phyloP scores from a whole-genome alignment of 1,284 basidiomycete species.

The Austroboletus sp. region DNA sequence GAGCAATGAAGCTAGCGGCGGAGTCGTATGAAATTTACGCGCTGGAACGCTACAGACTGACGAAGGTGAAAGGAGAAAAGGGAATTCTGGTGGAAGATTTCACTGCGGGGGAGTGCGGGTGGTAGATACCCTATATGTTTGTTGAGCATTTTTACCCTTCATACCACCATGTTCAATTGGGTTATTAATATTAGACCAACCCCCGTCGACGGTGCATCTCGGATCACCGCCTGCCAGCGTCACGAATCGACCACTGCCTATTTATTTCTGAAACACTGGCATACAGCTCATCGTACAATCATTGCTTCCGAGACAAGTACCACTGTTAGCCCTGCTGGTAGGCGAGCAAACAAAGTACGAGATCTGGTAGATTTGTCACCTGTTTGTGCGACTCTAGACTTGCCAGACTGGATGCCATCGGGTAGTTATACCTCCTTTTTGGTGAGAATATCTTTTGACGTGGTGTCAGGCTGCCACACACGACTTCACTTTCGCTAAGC shows the following conservation, averaged over 20 bases:
- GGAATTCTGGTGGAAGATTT: constrained; percentile 55
- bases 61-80: constrained; percentile 55
- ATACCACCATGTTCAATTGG: not conserved
- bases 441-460: too few relatives aligned
- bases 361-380: too few relatives aligned
- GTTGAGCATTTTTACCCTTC: not conserved
- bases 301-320: too few relatives aligned
- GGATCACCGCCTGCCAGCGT: not conserved
- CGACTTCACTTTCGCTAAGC: too few relatives aligned
- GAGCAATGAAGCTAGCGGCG: constrained; percentile 75
- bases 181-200: too few relatives aligned
- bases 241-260: not conserved
- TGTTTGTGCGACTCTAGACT: too few relatives aligned
- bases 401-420: too few relatives aligned
- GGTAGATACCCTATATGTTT: constrained; percentile 35
- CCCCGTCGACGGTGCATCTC: not conserved
- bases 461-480: too few relatives aligned
- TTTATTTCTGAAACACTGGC: not conserved
- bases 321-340: too few relatives aligned
- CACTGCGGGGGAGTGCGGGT: constrained; percentile 62
- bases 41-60: constrained; percentile 68
- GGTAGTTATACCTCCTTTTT: too few relatives aligned
- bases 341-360: too few relatives aligned
- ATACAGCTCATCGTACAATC: not conserved
- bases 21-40: constrained; percentile 73